Percentiles rank a stretch among this genome's conserved stretches.
Evolutionary conservation across 805 yeast genomes (phyloP).

Genomic region (Naumovozyma dairenensis): DNA sequence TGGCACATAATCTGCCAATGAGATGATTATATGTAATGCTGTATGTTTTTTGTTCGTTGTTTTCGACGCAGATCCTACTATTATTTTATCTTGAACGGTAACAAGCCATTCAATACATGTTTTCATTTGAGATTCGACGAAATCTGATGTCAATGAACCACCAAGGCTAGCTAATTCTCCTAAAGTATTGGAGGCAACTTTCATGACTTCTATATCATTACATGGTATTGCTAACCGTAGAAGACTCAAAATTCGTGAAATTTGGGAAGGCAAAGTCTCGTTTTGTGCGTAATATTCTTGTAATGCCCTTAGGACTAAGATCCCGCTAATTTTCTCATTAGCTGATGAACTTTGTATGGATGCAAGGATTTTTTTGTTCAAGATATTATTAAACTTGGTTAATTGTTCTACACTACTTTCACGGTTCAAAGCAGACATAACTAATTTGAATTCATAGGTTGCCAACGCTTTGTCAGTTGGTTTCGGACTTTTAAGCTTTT

Average conservation of each 20-base stretch:
- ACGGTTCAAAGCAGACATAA: slow-evolving; percentile 58
- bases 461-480: slow-evolving; percentile 32
- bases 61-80: slow-evolving; percentile 8
- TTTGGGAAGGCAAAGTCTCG: slow-evolving; percentile 73
- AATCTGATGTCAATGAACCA: slow-evolving; percentile 75
- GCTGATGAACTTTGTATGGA: slow-evolving; percentile 60
- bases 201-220: slow-evolving; percentile 69
- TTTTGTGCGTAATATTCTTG: slow-evolving; percentile 70
- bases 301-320: slow-evolving; percentile 76
- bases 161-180: slow-evolving; percentile 83
- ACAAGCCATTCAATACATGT: slow-evolving; percentile 81
- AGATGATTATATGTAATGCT: slow-evolving; percentile 66
- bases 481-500: neutral
- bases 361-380: slow-evolving; percentile 74
- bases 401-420: slow-evolving; percentile 73
- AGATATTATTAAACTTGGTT: slow-evolving; percentile 64
- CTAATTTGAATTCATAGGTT: slow-evolving; percentile 54
- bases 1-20: slow-evolving; percentile 77
- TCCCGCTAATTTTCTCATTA: slow-evolving; percentile 70
- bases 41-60: slow-evolving; percentile 62
- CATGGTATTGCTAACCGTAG: slow-evolving; percentile 65
- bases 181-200: slow-evolving; percentile 68
- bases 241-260: slow-evolving; percentile 76
- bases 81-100: slow-evolving; percentile 29
- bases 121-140: slow-evolving; percentile 82